phyloP scores from a whole-genome alignment of 176 grass and related monocot species.

The Oropetium thomaeum region DNA sequence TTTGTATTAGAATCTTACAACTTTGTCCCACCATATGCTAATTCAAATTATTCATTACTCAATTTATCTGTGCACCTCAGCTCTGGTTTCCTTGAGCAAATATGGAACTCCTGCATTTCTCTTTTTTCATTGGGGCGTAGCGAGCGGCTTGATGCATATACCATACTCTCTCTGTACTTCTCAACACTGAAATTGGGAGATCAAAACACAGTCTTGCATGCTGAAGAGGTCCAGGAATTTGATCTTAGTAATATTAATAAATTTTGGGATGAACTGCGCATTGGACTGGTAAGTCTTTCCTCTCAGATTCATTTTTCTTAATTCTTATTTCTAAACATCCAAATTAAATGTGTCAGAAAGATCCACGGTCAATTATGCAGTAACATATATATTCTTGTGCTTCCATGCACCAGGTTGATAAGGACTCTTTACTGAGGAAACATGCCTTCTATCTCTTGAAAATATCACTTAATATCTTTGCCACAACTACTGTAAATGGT shows the following conservation, averaged over 20 bases:
- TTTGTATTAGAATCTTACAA: background rate
- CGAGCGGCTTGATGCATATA: slow-evolving; percentile 75
- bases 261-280: slow-evolving; percentile 81
- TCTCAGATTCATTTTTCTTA: slow-evolving; percentile 8
- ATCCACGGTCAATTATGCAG: background rate
- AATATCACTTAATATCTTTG: slow-evolving; percentile 59
- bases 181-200: slow-evolving; percentile 41
- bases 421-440: slow-evolving; percentile 76
- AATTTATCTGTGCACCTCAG: slow-evolving; percentile 37
- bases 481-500: slow-evolving; percentile 32
- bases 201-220: background rate
- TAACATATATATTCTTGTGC: slow-evolving; percentile 17
- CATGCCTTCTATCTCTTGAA: slow-evolving; percentile 81
- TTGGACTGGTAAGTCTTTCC: slow-evolving; percentile 66
- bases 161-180: slow-evolving; percentile 63
- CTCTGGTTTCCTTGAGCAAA: slow-evolving; percentile 57
- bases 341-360: slow-evolving; percentile 11
- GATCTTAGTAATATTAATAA: slow-evolving; percentile 50
- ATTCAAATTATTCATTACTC: background rate
- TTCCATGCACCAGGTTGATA: slow-evolving; percentile 65
- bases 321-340: slow-evolving; percentile 8
- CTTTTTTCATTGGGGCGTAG: slow-evolving; percentile 55
- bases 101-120: slow-evolving; percentile 69
- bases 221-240: slow-evolving; percentile 35
- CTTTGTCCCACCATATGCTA: slow-evolving; percentile 11